Evolutionary conservation across 164 flowering plant species (phyloP), one percentile per base, ranked within the genome.

Genomic region (Dillenia turbinata): DNA sequence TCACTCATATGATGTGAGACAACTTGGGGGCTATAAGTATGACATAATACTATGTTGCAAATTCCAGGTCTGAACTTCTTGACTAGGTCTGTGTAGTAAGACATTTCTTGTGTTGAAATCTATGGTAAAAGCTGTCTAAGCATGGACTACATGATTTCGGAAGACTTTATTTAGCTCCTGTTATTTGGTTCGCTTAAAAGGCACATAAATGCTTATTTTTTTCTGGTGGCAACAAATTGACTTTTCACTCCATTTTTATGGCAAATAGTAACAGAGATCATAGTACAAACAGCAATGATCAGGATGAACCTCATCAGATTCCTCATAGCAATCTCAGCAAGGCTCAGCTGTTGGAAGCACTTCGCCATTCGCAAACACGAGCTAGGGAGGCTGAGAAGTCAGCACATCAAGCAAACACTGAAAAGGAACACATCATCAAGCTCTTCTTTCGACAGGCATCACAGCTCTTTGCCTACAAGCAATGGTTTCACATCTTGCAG

Each of bases 321-420:
- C 46, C 64, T 8, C 75, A 61, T 49, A 54, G 61, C 26, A 85
- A 82, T 57, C 75, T 76, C 45, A 71, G 78, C 73, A 91, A 85
- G 74, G 83, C 89, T 44, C 73, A 85, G 77, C 75, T 94, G 5
- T 51, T 91, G 66, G 90, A 91, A 76, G 99, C 97, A 26, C 90
- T 94, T 10, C 59, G 89, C 15, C 93, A 89, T 60, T 94, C 97
- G 16, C 99, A 91, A 73, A 88, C 97, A 1, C 85, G 97, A 43
- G 99, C 97, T 43, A 85, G 99, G 74, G 89, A 90, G 70, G 98
- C 98, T 7, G 98, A 94, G 74, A 79, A 71, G 61, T 89, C 83
- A 49, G 96, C 95, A 71, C 73, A 83, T 66, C 77, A 76, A 67
- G 91, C 90, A 11, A 66, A 64, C 72, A 70, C 65, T 0, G 97